A percentile compares a stretch with the other conserved stretches of the same genome.
phyloP scores from a whole-genome alignment of 2,329 filamentous ascomycete genomes.

The Trichoderma brevicompactum region DNA sequence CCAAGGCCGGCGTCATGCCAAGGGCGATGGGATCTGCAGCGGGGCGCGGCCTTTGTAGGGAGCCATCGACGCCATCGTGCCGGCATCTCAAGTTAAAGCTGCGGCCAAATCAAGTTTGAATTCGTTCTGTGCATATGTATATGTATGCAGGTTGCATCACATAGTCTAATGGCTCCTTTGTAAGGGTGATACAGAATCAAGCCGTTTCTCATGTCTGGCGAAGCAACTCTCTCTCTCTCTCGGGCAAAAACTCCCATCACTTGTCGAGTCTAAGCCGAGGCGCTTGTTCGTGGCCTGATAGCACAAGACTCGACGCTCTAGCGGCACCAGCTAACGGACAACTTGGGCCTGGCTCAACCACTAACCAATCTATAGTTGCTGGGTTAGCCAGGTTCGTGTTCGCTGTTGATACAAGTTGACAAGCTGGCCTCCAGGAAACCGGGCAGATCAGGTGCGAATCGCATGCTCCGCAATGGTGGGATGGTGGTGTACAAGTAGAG shows the following conservation, averaged over 20 bases:
- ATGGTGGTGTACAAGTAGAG: slow-evolving; percentile 13
- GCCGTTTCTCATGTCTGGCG: not conserved
- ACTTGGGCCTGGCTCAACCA: not conserved
- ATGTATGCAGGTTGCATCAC: slow-evolving; percentile 14
- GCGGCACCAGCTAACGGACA: not conserved
- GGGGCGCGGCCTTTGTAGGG: slow-evolving; percentile 16
- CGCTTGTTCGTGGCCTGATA: not conserved
- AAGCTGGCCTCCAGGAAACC: not conserved
- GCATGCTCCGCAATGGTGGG: slow-evolving; percentile 3
- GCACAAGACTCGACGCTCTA: not conserved
- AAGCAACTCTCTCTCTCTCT: not conserved
- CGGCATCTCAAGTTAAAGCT: slow-evolving; percentile 1
- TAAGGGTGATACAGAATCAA: not conserved
- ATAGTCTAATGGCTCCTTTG: not conserved
- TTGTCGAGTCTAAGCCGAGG: not conserved
- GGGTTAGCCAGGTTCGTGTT: not conserved
- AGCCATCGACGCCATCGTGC: slow-evolving; percentile 28
- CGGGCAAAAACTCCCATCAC: not conserved
- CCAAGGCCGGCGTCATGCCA: slow-evolving; percentile 24
- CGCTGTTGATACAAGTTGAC: not conserved
- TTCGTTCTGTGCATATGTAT: not conserved
- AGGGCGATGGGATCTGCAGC: slow-evolving; percentile 24
- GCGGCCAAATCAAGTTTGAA: slow-evolving; percentile 20
- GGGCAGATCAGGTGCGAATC: slow-evolving; percentile 14
- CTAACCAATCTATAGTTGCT: slow-evolving; percentile 4